These are phyloP conservation scores for Orbilia oligospora DNA, from an alignment of 2,329 filamentous ascomycete species.

Conservation along the genomic window DNA sequence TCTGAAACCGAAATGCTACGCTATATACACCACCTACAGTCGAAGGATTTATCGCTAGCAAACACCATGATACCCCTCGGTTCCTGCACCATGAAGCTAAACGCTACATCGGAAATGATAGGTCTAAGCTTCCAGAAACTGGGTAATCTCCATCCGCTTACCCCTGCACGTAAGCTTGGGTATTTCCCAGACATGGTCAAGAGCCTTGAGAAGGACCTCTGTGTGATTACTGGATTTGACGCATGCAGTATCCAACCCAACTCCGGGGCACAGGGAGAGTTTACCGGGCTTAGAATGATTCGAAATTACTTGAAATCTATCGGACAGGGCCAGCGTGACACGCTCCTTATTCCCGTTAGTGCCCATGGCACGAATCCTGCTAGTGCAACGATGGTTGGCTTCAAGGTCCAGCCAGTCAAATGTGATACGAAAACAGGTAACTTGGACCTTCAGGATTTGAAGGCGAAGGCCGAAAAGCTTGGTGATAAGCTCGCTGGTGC, in stretches of 20 bases:
- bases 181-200: constrained; percentile 80
- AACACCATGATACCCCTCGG: constrained; percentile 98
- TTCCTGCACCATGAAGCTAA: constrained; percentile 98
- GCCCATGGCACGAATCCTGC: constrained; percentile 97
- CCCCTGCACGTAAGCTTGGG: constrained; percentile 74
- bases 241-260: constrained; percentile 93
- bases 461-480: constrained; percentile 90
- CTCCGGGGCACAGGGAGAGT: constrained; percentile 95
- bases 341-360: constrained; percentile 94
- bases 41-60: constrained; percentile 91
- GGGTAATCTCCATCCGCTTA: constrained; percentile 85
- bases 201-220: constrained; percentile 81
- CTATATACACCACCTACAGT: constrained; percentile 93
- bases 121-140: constrained; percentile 84
- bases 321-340: constrained; percentile 80
- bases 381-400: constrained; percentile 93
- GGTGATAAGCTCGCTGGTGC: constrained; percentile 88
- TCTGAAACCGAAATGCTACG: constrained; percentile 94
- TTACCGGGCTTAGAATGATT: constrained; percentile 89
- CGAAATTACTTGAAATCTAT: constrained; percentile 83
- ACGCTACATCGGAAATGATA: constrained; percentile 92
- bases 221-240: constrained; percentile 89
- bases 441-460: constrained; percentile 86
- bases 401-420: constrained; percentile 93
- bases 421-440: constrained; percentile 90